Evolutionary conservation across 2,329 filamentous ascomycete genomes (phyloP).

Genomic region (Paramyrothecium roridum): DNA sequence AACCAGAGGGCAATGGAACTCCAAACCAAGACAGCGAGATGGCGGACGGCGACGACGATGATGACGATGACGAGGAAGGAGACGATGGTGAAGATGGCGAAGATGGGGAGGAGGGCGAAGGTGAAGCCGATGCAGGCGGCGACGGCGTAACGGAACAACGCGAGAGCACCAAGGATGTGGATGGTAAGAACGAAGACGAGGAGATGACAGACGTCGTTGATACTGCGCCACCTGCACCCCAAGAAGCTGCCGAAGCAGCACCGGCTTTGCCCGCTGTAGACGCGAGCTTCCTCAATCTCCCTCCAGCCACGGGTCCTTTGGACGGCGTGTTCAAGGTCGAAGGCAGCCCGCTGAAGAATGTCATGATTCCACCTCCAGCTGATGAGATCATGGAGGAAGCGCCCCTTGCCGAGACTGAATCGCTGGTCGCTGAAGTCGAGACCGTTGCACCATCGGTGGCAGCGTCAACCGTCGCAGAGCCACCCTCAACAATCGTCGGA

Average conservation of each 20-base stretch:
- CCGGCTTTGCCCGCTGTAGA: constrained; percentile 11
- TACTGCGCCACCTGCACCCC: constrained; percentile 14
- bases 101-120: constrained; percentile 45
- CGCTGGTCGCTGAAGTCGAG: not conserved
- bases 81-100: constrained; percentile 46
- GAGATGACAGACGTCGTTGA: constrained; percentile 33
- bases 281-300: constrained; percentile 20
- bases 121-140: constrained; percentile 40
- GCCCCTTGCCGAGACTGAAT: not conserved
- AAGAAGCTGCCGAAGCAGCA: constrained; percentile 19
- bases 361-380: constrained; percentile 43
- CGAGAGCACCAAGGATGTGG: constrained; percentile 25
- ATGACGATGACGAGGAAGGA: constrained; percentile 44
- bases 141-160: constrained; percentile 26
- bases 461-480: constrained; percentile 23
- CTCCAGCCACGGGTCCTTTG: constrained; percentile 18
- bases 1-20: constrained; percentile 40
- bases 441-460: constrained; percentile 6
- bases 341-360: constrained; percentile 52
- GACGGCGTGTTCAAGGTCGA: constrained; percentile 33
- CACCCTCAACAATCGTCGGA: constrained; percentile 25
- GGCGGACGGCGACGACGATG: constrained; percentile 48
- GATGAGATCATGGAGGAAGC: constrained; percentile 21
- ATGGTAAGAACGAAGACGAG: constrained; percentile 27
- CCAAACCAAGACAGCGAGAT: constrained; percentile 50